Conservation (phyloP, 805 yeast genomes). For the Kazachstania kunashirensis region DNA sequence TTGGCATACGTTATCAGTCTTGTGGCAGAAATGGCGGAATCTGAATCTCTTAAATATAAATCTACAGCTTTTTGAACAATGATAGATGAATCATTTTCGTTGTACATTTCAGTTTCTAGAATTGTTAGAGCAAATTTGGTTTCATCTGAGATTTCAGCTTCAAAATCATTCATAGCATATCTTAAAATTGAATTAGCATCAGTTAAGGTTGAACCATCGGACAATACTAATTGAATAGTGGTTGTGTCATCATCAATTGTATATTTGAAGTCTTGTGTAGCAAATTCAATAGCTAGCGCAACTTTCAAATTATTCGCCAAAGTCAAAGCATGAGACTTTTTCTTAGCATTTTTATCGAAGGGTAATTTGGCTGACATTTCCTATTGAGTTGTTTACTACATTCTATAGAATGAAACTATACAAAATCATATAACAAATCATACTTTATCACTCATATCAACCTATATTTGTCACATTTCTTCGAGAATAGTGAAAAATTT, state of each 20-base stretch:
- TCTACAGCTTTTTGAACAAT: conserved; percentile 32
- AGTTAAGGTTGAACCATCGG: conserved; percentile 34
- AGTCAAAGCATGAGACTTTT: conserved; percentile 12
- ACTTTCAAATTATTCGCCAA: conserved; percentile 28
- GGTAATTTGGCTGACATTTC: conserved; percentile 19
- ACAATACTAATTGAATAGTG: conserved; percentile 20
- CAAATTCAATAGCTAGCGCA: conserved; percentile 24
- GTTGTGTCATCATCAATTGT: conserved; percentile 15
- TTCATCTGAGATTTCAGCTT: conserved; percentile 27
- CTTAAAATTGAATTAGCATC: conserved; percentile 66
- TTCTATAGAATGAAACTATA: too few species aligned
- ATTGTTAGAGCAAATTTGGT: conserved; percentile 18
- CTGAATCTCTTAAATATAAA: conserved; percentile 13
- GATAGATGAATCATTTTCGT: conserved; percentile 22
- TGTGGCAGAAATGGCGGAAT: conserved; percentile 33
- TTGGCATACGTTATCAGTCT: conserved; percentile 54
- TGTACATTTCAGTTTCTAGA: conserved; percentile 15
- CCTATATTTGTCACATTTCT: background rate
- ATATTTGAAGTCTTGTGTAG: conserved; percentile 18
- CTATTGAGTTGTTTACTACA: background rate
- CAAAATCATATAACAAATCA: background rate
- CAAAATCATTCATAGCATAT: conserved; percentile 45
- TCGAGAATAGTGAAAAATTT: background rate
- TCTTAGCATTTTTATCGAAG: conserved; percentile 24
- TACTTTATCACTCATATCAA: background rate